These are phyloP conservation scores for Protomyces pachydermus DNA, from an alignment of 1,139 yeast species.

Conservation along the genomic window DNA sequence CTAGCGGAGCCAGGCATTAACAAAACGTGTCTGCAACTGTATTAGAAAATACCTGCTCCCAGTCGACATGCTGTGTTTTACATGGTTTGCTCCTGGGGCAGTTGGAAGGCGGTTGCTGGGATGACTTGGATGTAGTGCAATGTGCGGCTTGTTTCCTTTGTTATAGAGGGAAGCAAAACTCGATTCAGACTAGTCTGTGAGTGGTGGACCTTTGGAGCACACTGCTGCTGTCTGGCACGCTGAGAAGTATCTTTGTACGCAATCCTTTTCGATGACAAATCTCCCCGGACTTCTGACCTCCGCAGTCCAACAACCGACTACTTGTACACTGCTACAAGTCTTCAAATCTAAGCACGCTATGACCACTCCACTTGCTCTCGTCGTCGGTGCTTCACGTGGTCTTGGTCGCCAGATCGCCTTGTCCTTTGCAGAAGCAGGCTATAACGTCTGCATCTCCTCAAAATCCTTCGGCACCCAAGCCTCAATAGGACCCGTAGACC, in stretches of 20 bases:
- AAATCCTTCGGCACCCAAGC: background rate
- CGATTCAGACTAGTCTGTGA: conserved; percentile 28
- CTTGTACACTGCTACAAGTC: no score
- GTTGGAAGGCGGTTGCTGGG: conserved; percentile 28
- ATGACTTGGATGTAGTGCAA: conserved; percentile 28
- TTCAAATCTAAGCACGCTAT: background rate
- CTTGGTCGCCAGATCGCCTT: conserved; percentile 10
- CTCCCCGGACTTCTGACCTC: background rate
- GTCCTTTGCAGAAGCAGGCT: conserved; percentile 10
- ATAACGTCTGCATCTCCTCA: conserved; percentile 8
- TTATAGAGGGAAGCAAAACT: conserved; percentile 5
- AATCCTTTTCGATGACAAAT: background rate
- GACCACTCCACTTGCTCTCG: conserved; percentile 1
- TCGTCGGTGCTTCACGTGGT: conserved; percentile 13
- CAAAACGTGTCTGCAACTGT: conserved; percentile 24
- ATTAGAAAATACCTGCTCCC: conserved; percentile 21
- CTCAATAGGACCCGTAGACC: background rate
- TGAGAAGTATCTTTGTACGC: background rate
- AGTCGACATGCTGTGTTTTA: background rate
- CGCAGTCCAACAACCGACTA: no score
- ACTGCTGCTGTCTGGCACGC: background rate
- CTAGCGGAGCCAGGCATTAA: conserved; percentile 27
- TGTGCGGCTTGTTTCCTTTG: conserved; percentile 25
- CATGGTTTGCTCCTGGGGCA: background rate
- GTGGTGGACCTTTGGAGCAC: conserved; percentile 25